Conservation (phyloP, 2,329 filamentous ascomycete genomes). For the Ophiobolus disseminans region DNA sequence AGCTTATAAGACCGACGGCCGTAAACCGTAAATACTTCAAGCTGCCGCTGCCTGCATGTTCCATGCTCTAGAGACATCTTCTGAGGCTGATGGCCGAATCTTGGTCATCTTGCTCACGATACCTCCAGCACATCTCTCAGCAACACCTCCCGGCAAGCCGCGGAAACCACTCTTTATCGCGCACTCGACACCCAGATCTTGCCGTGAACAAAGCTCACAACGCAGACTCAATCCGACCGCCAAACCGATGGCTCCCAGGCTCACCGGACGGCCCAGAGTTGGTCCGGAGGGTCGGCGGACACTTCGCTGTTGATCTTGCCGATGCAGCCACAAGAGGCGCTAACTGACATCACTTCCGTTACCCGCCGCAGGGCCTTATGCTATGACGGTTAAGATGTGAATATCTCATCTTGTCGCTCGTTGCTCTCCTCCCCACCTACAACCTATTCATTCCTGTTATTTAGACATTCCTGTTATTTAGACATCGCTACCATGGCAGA, state of each 20-base stretch:
- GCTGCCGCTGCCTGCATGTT: too few relatives aligned
- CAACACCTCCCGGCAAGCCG: constrained; percentile 12
- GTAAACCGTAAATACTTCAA: too few relatives aligned
- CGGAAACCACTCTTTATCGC: constrained; percentile 18
- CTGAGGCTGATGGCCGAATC: too few relatives aligned
- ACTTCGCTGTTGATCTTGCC: constrained; percentile 22
- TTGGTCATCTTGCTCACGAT: too few relatives aligned
- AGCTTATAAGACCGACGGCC: too few relatives aligned
- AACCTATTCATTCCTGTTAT: constrained; percentile 4
- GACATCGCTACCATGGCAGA: constrained; percentile 38
- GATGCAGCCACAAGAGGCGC: constrained; percentile 18
- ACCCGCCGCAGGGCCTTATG: constrained; percentile 32
- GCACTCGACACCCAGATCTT: constrained; percentile 9
- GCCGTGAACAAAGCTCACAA: constrained; percentile 15
- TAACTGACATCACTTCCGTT: constrained; percentile 38
- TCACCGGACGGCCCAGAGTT: constrained; percentile 16
- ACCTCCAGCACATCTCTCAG: too few relatives aligned
- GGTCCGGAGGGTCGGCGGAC: constrained; percentile 23
- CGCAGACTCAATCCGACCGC: constrained; percentile 8
- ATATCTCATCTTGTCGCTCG: constrained; percentile 18
- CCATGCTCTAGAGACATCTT: too few relatives aligned
- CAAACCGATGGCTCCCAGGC: not conserved
- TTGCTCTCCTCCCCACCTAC: constrained; percentile 4
- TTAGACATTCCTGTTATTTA: constrained; percentile 1
- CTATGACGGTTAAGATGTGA: constrained; percentile 32